Evolutionary conservation across 208 protist species (phyloP), one percentile per base, ranked within the genome.

Genomic region (Crithidia sp.): DNA sequence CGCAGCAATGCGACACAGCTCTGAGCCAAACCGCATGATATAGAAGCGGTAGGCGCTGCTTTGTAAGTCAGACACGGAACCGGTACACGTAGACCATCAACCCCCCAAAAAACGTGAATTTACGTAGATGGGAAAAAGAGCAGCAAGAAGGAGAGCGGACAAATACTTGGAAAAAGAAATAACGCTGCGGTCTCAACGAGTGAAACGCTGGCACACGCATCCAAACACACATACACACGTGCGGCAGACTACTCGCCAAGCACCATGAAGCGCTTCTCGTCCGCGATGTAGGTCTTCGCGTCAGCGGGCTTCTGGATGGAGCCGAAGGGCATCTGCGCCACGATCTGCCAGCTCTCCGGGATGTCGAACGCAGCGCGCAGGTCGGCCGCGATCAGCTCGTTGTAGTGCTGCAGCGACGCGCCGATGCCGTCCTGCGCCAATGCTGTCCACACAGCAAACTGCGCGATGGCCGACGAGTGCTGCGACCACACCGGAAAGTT

Each of bases 271-370:
- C 82, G 79, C 12, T 64, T 71, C 45, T 79, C 72, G 44, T 84
- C 82, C 0, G 71, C 9, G 44, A 86, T 83, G 67, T 65, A 72
- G 40, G 82, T 71, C 68, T 81, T 83, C 40, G 56, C 36, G 16
- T 65, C 79, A 13, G 78, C 79, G 16, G 76, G 73, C 45, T 81
- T 76, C 68, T 66, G 53, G 47, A 90, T 82, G 28, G 61, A 62
- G 44, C 85, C 85, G 57, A 90, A 90, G 9, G 85, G 82, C 85
- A 90, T 85, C 72, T 90, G 85, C 55, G 85, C 78, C 12, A 84
- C 69, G 28, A 90, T 69, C 67, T 79, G 13, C 82, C 82, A 90
- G 13, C 74, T 60, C 36, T 77, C 65, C 45, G 85, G 76, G 10
- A 90, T 43, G 16, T 81, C 68, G 50, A 82, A 87, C 7, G 47